Evolutionary conservation across 2,329 filamentous ascomycete genomes (phyloP).

Genomic region (Tricladium varicosporioides): DNA sequence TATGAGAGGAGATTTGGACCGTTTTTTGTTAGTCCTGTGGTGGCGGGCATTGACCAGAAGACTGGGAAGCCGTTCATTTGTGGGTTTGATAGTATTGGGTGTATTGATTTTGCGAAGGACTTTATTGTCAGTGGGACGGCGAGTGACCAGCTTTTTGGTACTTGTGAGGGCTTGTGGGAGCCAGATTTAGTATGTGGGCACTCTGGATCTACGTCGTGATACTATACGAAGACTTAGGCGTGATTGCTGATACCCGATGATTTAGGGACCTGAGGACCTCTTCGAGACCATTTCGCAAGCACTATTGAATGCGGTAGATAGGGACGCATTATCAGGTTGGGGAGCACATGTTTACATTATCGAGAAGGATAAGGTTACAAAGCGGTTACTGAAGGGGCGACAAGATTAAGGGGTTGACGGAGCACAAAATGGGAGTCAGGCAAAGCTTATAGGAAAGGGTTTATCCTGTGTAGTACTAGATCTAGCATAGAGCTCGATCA

Average conservation of each 20-base stretch:
- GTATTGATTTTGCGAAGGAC: constrained; percentile 99
- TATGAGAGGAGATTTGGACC: constrained; percentile 97
- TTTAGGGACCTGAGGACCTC: constrained; percentile 81
- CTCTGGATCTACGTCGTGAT: background rate
- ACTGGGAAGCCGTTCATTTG: constrained; percentile 96
- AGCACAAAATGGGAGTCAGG: constrained; percentile 7
- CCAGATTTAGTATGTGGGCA: constrained; percentile 73
- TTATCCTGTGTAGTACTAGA: constrained; percentile 30
- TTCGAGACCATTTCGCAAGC: constrained; percentile 99
- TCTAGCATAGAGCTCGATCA: constrained; percentile 19
- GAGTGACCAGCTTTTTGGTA: constrained; percentile 96
- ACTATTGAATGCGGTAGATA: constrained; percentile 90
- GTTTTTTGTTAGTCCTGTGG: constrained; percentile 92
- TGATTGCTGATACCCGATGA: constrained; percentile 3
- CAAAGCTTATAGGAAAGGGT: constrained; percentile 7
- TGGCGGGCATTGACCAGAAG: constrained; percentile 93
- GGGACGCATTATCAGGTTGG: constrained; percentile 96
- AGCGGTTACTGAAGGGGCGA: constrained; percentile 95
- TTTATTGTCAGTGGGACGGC: constrained; percentile 98
- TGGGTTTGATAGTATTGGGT: constrained; percentile 98
- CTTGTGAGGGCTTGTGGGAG: constrained; percentile 97
- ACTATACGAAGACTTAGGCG: background rate
- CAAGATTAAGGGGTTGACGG: constrained; percentile 67
- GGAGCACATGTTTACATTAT: constrained; percentile 99
- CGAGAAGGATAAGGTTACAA: constrained; percentile 99